Evolutionary conservation across 257 asterid species (phyloP), one percentile per base, ranked within the genome.

Genomic region (Nemophila menziesii): DNA sequence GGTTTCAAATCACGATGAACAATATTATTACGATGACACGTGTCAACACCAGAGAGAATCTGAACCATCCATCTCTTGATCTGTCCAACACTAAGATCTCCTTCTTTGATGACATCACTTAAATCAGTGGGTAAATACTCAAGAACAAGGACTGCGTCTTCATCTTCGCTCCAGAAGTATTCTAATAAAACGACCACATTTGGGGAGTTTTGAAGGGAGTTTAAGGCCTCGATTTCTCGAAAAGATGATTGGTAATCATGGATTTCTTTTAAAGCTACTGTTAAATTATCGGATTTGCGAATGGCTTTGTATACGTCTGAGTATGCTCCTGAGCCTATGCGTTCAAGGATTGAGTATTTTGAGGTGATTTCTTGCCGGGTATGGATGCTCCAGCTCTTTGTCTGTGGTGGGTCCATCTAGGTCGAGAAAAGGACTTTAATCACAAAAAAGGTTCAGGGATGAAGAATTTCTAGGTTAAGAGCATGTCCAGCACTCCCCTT

Each of bases 381-480:
- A 69, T 85, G 71, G 72, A 90, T 85, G 86, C 96, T 90, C 99
- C 96, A 90, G 73, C 99, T 85, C 80, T 84, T 90, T 14, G 74
- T 29, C 2, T 38, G 37, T 17, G 60, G 66, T 39, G 39, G 55
- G n/a, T 60, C 66, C 66, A 60, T 60, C 38, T 1, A 4, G 39
- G 11, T n/a, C n/a, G n/a, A n/a, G n/a, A n/a, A n/a, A n/a, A n/a
- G n/a, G n/a, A n/a, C n/a, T n/a, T n/a, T n/a, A n/a, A n/a, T n/a
- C n/a, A n/a, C n/a, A n/a, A n/a, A n/a, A n/a, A n/a, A n/a, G n/a
- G n/a, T n/a, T n/a, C n/a, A n/a, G n/a, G n/a, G n/a, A n/a, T n/a
- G n/a, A n/a, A n/a, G n/a, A n/a, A n/a, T n/a, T n/a, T n/a, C n/a
- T n/a, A n/a, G n/a, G n/a, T n/a, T n/a, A n/a, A n/a, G n/a, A n/a